Conservation (phyloP, 2,329 filamentous ascomycete genomes). For the Aspergillus sp. region DNA sequence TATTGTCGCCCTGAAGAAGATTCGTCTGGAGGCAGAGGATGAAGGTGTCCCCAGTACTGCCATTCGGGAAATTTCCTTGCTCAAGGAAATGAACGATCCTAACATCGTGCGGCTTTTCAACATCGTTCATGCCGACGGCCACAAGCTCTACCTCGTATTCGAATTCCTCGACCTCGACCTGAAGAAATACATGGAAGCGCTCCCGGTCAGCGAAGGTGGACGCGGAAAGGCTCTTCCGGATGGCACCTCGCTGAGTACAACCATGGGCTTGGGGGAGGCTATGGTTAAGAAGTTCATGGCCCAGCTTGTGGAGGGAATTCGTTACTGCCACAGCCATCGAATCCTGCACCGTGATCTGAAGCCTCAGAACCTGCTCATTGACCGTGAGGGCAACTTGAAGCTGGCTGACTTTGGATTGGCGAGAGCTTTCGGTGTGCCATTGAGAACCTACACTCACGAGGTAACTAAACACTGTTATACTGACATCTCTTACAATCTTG, state of each 20-base stretch:
- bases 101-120: conserved; percentile 86
- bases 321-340: conserved; percentile 84
- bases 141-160: conserved; percentile 90
- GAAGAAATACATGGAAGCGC: conserved; percentile 94
- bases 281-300: conserved; percentile 94
- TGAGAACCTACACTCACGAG: conserved; percentile 91
- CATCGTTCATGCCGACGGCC: conserved; percentile 89
- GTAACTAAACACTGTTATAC: conserved; percentile 29
- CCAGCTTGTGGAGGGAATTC: conserved; percentile 77
- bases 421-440: conserved; percentile 82
- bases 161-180: conserved; percentile 88
- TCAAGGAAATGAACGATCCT: conserved; percentile 90
- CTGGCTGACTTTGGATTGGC: conserved; percentile 86
- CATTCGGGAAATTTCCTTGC: conserved; percentile 87
- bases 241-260: conserved; percentile 60
- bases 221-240: conserved; percentile 81
- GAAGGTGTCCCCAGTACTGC: conserved; percentile 89
- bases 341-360: conserved; percentile 85
- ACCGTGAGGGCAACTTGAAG: conserved; percentile 83
- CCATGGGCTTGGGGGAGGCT: conserved; percentile 67
- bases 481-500: neutral
- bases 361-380: conserved; percentile 84
- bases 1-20: conserved; percentile 92
- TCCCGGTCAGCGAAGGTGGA: conserved; percentile 78
- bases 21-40: conserved; percentile 89